Evolutionary conservation across 2,329 filamentous ascomycete species (phyloP), one percentile per base, ranked within the genome.

Genomic region (Colletotrichum cuscutae): DNA sequence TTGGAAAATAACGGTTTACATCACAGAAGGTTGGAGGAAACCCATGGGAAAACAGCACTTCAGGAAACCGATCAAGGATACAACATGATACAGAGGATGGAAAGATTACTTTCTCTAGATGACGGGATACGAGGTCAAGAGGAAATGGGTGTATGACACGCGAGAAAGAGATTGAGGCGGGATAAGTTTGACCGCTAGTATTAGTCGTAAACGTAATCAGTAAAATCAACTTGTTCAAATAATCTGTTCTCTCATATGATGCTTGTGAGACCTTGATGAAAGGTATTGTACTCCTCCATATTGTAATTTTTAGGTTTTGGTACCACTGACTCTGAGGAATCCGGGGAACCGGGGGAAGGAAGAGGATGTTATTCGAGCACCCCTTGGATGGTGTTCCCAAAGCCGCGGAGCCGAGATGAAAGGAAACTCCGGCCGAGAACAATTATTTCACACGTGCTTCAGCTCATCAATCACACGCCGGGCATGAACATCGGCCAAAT

Each of bases 151-250:
- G 12, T 54, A 63, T 46, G 46, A 70, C 32, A 46, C 15, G 28
- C 22, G 62, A 54, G 22, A 6, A 28, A 42, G 37, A 57, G 54
- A 28, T 26, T 60, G 22, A 32, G 15, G 49, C 24, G 42, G 35
- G 28, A 26, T 19, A 9, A 8, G 11, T 59, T 46, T n/a, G 32
- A 54, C 71, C 57, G 54, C 26, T 53, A 6, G 5, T 42, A 15
- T 26, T 37, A 61, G 46, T 65, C 35, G 28, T 70, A 71, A 73
- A 61, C 9, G 58, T 70, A 70, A 71, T 73, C n/a, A 56, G 26
- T 59, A 58, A 67, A 67, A 59, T 15, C 32, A 24, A 42, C n/a
- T 19, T 42, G 35, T 53, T 12, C 12, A 26, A 68, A 62, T 35
- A 28, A 54, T 35, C 12, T 3, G 3, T 3, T 35, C 11, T 35